phyloP scores from a whole-genome alignment of 768 basidiomycete genomes.

The Rhizopogon vulgaris region DNA sequence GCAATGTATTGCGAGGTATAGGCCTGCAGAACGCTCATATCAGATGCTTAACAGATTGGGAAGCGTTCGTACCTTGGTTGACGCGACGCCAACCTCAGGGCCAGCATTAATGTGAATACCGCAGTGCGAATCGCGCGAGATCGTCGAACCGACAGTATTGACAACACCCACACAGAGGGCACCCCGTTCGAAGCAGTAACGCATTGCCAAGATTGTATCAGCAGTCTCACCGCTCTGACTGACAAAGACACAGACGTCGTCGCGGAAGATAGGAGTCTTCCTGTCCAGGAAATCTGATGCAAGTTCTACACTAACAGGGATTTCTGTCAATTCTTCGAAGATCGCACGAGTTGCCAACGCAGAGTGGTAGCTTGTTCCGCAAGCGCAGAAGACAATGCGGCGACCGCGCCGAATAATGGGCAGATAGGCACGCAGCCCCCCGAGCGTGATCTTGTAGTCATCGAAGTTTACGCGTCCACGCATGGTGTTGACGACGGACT shows the following conservation, averaged over 20 bases:
- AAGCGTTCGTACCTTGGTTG: conserved; percentile 67
- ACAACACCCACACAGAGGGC: conserved; percentile 96
- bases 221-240: conserved; percentile 99
- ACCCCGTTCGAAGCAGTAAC: conserved; percentile 95
- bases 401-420: conserved; percentile 93
- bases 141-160: conserved; percentile 96
- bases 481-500: conserved; percentile 99
- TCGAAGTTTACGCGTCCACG: conserved; percentile 99
- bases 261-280: conserved; percentile 98
- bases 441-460: conserved; percentile 82
- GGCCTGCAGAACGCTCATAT: conserved; percentile 43
- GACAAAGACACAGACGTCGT: conserved; percentile 94
- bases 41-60: background rate
- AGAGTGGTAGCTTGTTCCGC: conserved; percentile 97
- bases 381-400: conserved; percentile 95
- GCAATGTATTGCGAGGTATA: conserved; percentile 99
- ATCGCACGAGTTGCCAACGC: conserved; percentile 94
- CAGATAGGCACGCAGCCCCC: conserved; percentile 91
- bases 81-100: conserved; percentile 98
- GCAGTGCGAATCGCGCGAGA: conserved; percentile 97
- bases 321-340: conserved; percentile 98
- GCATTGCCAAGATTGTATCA: conserved; percentile 92
- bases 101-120: conserved; percentile 99
- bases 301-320: conserved; percentile 93
- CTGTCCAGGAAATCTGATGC: conserved; percentile 98